Percentiles rank a stretch among this genome's conserved stretches.
Conservation (phyloP, 441 rosid species). For the Metrosideros polymorpha region DNA sequence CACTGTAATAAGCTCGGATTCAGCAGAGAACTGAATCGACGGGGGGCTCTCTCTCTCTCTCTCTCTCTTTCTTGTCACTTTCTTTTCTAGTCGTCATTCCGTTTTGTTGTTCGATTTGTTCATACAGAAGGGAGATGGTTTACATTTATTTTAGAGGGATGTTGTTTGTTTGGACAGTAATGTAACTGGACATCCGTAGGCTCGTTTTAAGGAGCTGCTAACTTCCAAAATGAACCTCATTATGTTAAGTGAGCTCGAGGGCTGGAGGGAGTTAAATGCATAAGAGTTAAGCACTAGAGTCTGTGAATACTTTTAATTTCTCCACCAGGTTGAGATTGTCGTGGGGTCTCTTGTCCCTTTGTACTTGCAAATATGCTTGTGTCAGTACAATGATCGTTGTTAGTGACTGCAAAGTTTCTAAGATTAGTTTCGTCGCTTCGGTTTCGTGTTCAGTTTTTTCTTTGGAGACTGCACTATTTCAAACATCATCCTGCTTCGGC, state of each 20-base stretch:
- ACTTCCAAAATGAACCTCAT: not conserved
- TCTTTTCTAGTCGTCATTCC: not conserved
- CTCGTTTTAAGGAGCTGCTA: not conserved
- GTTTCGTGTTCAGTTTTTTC: not conserved
- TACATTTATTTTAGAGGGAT: not conserved
- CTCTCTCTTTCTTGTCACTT: not conserved
- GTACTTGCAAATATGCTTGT: not conserved
- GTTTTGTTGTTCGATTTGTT: not conserved
- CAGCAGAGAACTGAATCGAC: slow-evolving; percentile 21
- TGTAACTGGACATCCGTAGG: not conserved
- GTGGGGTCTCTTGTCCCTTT: not conserved
- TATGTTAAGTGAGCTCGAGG: not conserved
- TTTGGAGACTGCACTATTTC: not conserved
- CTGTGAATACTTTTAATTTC: not conserved
- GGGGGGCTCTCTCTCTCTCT: not conserved
- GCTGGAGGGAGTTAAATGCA: not conserved
- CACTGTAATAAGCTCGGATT: slow-evolving; percentile 33
- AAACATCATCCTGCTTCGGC: not conserved
- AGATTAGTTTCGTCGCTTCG: not conserved
- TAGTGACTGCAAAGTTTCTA: not conserved
- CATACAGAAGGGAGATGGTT: not conserved
- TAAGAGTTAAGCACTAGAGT: not conserved
- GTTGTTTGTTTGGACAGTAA: not conserved
- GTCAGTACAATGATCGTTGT: not conserved
- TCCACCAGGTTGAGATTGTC: not conserved